Evolutionary conservation across 805 yeast genomes (phyloP).

Genomic region (Candida insectalens): DNA sequence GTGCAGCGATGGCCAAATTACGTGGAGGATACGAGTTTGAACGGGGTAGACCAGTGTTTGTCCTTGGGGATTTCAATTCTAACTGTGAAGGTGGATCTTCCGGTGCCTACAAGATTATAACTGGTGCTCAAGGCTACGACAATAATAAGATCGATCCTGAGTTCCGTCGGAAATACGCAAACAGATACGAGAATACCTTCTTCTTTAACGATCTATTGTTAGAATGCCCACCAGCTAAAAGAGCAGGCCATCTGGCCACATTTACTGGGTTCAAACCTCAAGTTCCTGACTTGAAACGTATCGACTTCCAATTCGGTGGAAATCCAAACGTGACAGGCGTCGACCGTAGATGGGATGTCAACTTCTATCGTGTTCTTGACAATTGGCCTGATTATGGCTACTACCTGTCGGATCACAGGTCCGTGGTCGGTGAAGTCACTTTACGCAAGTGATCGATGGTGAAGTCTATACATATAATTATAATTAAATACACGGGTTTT

Average conservation of each 20-base stretch:
- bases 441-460: constrained; percentile 1
- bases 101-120: constrained; percentile 23
- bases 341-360: constrained; percentile 12
- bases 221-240: constrained; percentile 14
- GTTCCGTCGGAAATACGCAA: constrained; percentile 14
- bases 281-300: constrained; percentile 18
- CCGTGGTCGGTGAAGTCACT: constrained; percentile 26
- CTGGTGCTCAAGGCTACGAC: constrained; percentile 12
- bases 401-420: constrained; percentile 39
- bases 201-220: constrained; percentile 20
- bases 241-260: constrained; percentile 28
- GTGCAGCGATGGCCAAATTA: constrained; percentile 32
- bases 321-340: constrained; percentile 10
- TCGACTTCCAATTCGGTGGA: constrained; percentile 31
- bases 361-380: constrained; percentile 25
- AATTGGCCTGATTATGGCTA: constrained; percentile 26
- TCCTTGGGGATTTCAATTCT: constrained; percentile 53
- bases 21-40: constrained; percentile 29
- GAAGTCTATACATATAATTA: too few relatives aligned
- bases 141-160: constrained; percentile 9
- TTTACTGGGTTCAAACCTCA: constrained; percentile 29
- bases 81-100: constrained; percentile 30
- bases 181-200: constrained; percentile 11
- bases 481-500: too few relatives aligned
- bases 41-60: constrained; percentile 26